These are phyloP conservation scores for Globisporangium echinulatum DNA, from an alignment of 352 stramenopile genomes.

Conservation along the genomic window DNA sequence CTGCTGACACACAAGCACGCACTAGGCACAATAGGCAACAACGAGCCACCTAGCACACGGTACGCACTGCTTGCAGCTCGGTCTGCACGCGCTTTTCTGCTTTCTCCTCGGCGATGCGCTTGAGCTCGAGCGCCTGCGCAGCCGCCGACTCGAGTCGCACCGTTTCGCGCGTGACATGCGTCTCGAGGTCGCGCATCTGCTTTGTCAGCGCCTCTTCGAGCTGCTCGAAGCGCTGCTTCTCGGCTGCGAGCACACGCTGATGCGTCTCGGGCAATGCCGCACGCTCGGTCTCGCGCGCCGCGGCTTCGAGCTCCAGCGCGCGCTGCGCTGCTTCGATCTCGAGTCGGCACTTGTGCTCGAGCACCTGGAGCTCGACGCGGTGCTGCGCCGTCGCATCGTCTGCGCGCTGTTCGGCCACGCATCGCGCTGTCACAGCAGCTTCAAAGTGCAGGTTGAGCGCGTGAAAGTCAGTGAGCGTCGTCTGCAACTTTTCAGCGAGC, in stretches of 20 bases:
- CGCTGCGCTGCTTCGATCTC: constrained; percentile 32
- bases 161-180: constrained; percentile 29
- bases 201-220: constrained; percentile 42
- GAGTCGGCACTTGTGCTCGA: constrained; percentile 51
- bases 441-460: constrained; percentile 61
- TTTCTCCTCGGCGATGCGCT: constrained; percentile 40
- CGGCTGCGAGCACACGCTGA: constrained; percentile 39
- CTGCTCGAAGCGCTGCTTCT: constrained; percentile 62
- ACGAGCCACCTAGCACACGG: background rate
- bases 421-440: constrained; percentile 32
- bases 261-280: constrained; percentile 55
- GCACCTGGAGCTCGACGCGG: constrained; percentile 43
- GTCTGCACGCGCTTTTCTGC: constrained; percentile 56
- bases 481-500: constrained; percentile 59
- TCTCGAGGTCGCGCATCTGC: constrained; percentile 53
- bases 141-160: constrained; percentile 36
- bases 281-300: constrained; percentile 36
- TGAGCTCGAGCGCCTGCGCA: constrained; percentile 22
- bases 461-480: constrained; percentile 60
- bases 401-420: constrained; percentile 41
- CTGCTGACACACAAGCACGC: background rate
- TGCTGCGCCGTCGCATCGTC: constrained; percentile 40
- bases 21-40: too few species aligned
- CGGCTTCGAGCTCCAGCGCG: constrained; percentile 31
- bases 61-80: constrained; percentile 40